phyloP scores from a whole-genome alignment of 257 asterid species.

The Eucommia ulmoides region DNA sequence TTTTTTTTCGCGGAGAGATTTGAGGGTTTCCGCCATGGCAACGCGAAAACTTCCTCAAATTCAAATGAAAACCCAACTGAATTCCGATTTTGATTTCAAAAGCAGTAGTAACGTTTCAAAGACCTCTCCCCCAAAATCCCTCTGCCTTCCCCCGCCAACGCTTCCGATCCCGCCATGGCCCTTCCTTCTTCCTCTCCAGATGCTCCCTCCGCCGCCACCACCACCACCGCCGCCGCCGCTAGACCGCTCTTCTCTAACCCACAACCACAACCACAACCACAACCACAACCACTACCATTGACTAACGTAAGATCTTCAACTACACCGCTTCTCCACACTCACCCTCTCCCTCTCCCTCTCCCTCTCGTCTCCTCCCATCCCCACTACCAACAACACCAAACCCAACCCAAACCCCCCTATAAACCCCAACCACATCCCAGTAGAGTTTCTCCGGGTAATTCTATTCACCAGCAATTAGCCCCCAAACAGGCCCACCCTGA shows the following conservation, averaged over 20 bases:
- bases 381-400: conserved; percentile 20
- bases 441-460: conserved; percentile 37
- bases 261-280: too few species aligned
- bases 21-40: too few species aligned
- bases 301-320: conserved; percentile 14
- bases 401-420: conserved; percentile 15
- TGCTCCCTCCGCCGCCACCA: background rate
- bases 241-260: conserved; percentile 13
- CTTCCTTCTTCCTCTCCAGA: background rate
- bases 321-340: conserved; percentile 20
- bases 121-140: too few species aligned
- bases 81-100: too few species aligned
- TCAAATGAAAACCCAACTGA: too few species aligned
- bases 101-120: too few species aligned
- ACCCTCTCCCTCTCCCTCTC: conserved; percentile 51
- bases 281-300: too few species aligned
- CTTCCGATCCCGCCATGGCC: background rate
- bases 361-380: conserved; percentile 25
- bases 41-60: too few species aligned
- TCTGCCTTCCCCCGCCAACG: conserved; percentile 2
- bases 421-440: conserved; percentile 10
- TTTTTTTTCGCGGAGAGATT: too few species aligned
- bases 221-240: conserved; percentile 7
- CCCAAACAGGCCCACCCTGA: conserved; percentile 10
- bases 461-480: conserved; percentile 45